A percentile compares a stretch with the other conserved stretches of the same genome.
phyloP scores from a whole-genome alignment of 164 flowering plant genomes.

The Piper longum region DNA sequence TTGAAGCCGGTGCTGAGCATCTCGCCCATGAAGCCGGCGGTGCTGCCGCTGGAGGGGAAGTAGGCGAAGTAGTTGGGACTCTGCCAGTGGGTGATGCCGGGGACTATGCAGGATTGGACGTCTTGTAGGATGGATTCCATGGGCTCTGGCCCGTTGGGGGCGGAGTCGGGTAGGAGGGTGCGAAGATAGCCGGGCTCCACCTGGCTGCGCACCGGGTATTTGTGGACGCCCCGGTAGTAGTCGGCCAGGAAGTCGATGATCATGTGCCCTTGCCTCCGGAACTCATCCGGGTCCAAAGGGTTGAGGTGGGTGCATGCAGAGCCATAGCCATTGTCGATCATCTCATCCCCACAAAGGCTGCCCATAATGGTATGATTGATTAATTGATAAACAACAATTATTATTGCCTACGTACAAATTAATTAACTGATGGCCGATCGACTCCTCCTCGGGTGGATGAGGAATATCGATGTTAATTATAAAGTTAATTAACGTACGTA shows the following conservation, averaged over 20 bases:
- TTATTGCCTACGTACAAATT: too few relatives aligned
- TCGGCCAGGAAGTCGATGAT: too few relatives aligned
- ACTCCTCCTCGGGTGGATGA: too few relatives aligned
- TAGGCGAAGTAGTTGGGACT: too few relatives aligned
- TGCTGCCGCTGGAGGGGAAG: too few relatives aligned
- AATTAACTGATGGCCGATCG: too few relatives aligned
- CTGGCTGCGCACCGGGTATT: conserved; percentile 51
- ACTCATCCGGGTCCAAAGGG: conserved; percentile 8
- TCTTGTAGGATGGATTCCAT: conserved; percentile 40
- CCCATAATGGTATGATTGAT: conserved; percentile 7
- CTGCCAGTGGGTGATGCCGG: too few relatives aligned
- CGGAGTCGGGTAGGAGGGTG: conserved; percentile 27
- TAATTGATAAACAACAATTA: too few relatives aligned
- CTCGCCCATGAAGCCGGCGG: conserved; percentile 51
- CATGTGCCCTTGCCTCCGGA: too few relatives aligned
- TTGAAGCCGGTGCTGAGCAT: conserved; percentile 49
- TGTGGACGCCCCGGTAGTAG: conserved; percentile 17
- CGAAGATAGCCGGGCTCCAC: conserved; percentile 59
- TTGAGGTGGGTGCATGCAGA: conserved; percentile 29
- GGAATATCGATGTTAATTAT: too few relatives aligned
- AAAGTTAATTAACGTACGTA: too few relatives aligned
- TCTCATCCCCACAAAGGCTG: conserved; percentile 11
- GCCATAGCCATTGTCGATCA: conserved; percentile 3
- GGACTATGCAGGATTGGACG: too few relatives aligned
- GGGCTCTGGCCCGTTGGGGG: conserved; percentile 39